Evolutionary conservation across 805 yeast species (phyloP).

Genomic region (Saitoella complicata): DNA sequence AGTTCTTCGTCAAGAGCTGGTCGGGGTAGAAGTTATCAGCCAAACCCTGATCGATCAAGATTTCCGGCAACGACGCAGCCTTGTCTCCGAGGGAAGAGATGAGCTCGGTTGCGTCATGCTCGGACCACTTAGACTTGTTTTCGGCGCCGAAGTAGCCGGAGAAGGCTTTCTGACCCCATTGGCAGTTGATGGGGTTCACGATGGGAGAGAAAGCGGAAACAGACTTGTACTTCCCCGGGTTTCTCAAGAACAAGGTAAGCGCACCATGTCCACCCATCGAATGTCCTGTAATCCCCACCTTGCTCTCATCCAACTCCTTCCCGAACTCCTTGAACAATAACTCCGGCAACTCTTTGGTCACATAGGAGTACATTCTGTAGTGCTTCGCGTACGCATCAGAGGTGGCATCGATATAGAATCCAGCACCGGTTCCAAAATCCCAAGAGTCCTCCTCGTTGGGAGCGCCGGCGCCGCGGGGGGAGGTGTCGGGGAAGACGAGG

Average conservation of each 20-base stretch:
- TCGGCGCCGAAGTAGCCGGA: slow-evolving; percentile 54
- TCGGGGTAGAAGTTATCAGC: slow-evolving; percentile 54
- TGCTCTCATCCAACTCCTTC: slow-evolving; percentile 35
- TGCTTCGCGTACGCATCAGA: slow-evolving; percentile 50
- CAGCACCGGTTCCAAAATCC: slow-evolving; percentile 93
- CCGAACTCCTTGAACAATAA: slow-evolving; percentile 27
- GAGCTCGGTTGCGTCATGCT: slow-evolving; percentile 75
- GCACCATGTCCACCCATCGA: slow-evolving; percentile 99
- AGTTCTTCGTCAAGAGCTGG: slow-evolving; percentile 63
- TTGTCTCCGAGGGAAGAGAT: slow-evolving; percentile 41
- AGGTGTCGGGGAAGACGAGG: slow-evolving; percentile 86
- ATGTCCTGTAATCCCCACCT: slow-evolving; percentile 76
- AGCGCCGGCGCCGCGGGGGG: slow-evolving; percentile 72
- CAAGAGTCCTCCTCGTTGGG: slow-evolving; percentile 70
- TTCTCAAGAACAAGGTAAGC: slow-evolving; percentile 44
- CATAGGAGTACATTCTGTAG: slow-evolving; percentile 77
- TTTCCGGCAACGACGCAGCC: slow-evolving; percentile 25
- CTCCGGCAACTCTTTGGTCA: slow-evolving; percentile 54
- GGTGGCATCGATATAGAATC: slow-evolving; percentile 80
- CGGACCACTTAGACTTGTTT: slow-evolving; percentile 37
- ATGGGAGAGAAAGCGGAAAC: slow-evolving; percentile 89
- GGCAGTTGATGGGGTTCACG: slow-evolving; percentile 54
- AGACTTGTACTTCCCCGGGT: slow-evolving; percentile 58
- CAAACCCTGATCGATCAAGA: slow-evolving; percentile 71
- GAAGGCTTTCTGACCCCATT: slow-evolving; percentile 85